A percentile compares a stretch with the other conserved stretches of the same genome.
Conservation (phyloP, 2,329 filamentous ascomycete species). For the Alternaria sp. region DNA sequence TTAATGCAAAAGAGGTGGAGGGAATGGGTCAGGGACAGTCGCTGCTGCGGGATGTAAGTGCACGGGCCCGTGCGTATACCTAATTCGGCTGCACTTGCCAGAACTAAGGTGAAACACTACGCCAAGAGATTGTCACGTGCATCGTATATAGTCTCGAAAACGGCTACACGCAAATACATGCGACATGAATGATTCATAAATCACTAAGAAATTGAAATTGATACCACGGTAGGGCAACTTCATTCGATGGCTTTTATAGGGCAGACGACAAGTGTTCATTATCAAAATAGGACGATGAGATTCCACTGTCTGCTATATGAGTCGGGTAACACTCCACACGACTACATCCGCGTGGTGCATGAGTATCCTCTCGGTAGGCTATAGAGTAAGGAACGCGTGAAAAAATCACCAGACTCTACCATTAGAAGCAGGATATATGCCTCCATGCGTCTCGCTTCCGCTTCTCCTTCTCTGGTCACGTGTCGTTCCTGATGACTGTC, state of each 20-base stretch:
- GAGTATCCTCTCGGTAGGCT: no score
- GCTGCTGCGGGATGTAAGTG: neutral
- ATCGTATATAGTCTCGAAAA: neutral
- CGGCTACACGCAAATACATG: neutral
- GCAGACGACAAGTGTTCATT: neutral
- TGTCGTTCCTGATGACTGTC: neutral
- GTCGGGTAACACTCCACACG: no score
- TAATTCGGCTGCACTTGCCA: constrained; percentile 1
- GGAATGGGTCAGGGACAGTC: constrained; percentile 2
- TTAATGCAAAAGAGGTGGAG: neutral
- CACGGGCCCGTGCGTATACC: constrained; percentile 15
- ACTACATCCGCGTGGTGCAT: no score
- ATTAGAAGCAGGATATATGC: neutral
- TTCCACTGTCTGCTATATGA: neutral
- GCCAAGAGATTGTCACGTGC: constrained; percentile 22
- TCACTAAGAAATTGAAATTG: neutral
- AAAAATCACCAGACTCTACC: neutral
- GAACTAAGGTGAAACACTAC: constrained; percentile 14
- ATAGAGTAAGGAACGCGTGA: neutral
- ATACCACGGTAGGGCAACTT: neutral
- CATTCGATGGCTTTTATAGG: no score
- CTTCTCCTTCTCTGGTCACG: neutral
- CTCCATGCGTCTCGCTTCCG: neutral
- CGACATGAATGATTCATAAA: neutral
- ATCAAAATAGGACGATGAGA: neutral